Evolutionary conservation across 768 basidiomycete genomes (phyloP), one percentile per base, ranked within the genome.

Genomic region (Cantharellus anzutake): DNA sequence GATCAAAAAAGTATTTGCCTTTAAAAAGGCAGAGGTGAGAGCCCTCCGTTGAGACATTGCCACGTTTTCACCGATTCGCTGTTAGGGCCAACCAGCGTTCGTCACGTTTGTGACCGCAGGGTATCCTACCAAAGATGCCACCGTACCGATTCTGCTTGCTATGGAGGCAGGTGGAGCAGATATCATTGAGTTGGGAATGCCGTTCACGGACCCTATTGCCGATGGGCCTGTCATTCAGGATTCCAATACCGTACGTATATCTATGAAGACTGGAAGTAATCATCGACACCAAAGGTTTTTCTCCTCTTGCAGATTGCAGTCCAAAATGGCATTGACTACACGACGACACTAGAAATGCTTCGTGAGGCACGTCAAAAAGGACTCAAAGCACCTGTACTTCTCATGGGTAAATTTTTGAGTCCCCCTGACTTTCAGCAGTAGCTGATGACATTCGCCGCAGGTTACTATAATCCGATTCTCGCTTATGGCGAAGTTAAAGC

Each of bases 391-490:
- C 94, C 94, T 1, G 81, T 99, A 3, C 70, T 98, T n/a, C 76
- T 97, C 51, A 97, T 97, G 93, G 93, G 92, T 89, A 60, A 29
- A 29, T 29, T 29, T 16, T 7, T 55, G 37, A 14, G 34, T 57
- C 40, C 35, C 38, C 40, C 35, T 57, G 7, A 39, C 41, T 14
- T 57, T 40, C 11, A 0, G 52, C 52, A 37, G 11, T 57, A 57
- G 14, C 35, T 11, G 39, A 5, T 40, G 11, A 57, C 38, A 39
- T 14, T 16, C 35, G 35, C 39, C 42, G 16, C 64, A 98, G 94
- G 94, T 41, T 99, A 99, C 73, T 98, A 96, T 71, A 99, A 99
- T 68, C 94, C 96, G 11, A 70, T 98, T 41, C 76, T 98, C 50
- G 89, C 93, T 0, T 94, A 97, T 66, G 92, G 92, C 2, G 96